A percentile compares a stretch with the other conserved stretches of the same genome.
These are phyloP conservation scores for Theileria sp. DNA, from an alignment of 169 alveolate species.

Conservation along the genomic window DNA sequence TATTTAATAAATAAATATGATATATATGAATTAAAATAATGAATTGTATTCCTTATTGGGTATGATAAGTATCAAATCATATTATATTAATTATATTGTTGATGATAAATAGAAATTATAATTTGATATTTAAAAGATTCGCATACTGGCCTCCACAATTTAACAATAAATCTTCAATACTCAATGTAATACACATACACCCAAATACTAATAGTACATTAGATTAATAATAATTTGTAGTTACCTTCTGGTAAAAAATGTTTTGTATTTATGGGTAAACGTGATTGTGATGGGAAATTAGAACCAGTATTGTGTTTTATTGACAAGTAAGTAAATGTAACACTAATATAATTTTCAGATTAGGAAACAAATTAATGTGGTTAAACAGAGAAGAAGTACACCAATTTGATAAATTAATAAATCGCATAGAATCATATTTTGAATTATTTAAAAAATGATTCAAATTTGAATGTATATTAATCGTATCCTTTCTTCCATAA, in stretches of 20 bases:
- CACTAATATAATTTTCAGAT: conserved; percentile 2
- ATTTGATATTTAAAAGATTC: conserved; percentile 23
- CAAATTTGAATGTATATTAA: not conserved
- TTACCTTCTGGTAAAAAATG: conserved; percentile 77
- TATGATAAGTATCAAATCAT: not conserved
- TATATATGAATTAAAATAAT: not conserved
- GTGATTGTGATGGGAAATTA: conserved; percentile 78
- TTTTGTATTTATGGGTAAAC: conserved; percentile 75
- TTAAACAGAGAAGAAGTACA: conserved; percentile 63
- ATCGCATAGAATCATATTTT: conserved; percentile 38
- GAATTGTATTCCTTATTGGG: not conserved
- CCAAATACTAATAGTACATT: not conserved
- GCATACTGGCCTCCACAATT: conserved; percentile 78
- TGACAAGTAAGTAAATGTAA: conserved; percentile 59
- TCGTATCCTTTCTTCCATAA: not conserved
- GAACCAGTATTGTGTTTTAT: conserved; percentile 78
- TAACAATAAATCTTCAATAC: conserved; percentile 45
- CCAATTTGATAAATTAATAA: conserved; percentile 54
- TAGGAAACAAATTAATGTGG: conserved; percentile 55
- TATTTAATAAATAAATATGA: not conserved
- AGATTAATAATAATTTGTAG: conserved; percentile 27
- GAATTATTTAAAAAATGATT: conserved; percentile 24
- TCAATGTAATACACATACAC: conserved; percentile 35
- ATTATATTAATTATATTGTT: conserved; percentile 1
- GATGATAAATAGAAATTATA: not conserved